Evolutionary conservation across 208 protist genomes (phyloP), one percentile per base, ranked within the genome.

Genomic region (Acanthamoeba healyi): DNA sequence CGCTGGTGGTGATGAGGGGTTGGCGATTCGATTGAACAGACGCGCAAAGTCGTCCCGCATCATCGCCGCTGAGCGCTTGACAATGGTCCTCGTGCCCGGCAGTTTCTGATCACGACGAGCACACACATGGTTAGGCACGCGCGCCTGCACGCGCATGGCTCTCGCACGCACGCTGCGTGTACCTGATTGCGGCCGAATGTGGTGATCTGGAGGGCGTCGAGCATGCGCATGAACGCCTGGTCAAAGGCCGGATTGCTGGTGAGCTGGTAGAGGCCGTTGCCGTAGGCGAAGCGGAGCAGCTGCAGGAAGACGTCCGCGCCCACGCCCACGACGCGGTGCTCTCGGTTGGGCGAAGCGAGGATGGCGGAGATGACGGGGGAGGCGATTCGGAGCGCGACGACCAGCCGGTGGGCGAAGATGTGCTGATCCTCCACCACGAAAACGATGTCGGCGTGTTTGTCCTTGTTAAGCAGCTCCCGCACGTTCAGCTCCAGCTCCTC

Each of bases 181-280:
- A 84, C 74, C n/a, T 56, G 36, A 40, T 54, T 84, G 36, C 74
- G 42, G 10, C 74, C 74, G 34, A 84, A 84, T 7, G 7, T 40
- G 44, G 42, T 56, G 42, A 84, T 36, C 29, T 84, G 24, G 42
- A 84, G 44, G 42, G 36, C 17, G 44, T n/a, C 26, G 19, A 84
- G 74, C 9, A 36, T 29, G 22, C 7, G 4, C 4, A 84, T 0
- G 26, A 84, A 84, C 7, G 15, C 2, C 3, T 19, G 42, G 74
- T 84, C 56, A 5, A 56, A 38, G 44, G 36, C 40, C 2, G 15
- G 34, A 44, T 44, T 5, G 14, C 19, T 40, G 32, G 67, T n/a
- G n/a, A n/a, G 38, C 7, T 77, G 34, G 74, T 84, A 84, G n/a
- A 84, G 74, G n/a, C 74, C 74, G n/a, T 84, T 84, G 74, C 74